These are phyloP conservation scores for Claviceps sp. DNA, from an alignment of 2,329 filamentous ascomycete species.

Conservation along the genomic window DNA sequence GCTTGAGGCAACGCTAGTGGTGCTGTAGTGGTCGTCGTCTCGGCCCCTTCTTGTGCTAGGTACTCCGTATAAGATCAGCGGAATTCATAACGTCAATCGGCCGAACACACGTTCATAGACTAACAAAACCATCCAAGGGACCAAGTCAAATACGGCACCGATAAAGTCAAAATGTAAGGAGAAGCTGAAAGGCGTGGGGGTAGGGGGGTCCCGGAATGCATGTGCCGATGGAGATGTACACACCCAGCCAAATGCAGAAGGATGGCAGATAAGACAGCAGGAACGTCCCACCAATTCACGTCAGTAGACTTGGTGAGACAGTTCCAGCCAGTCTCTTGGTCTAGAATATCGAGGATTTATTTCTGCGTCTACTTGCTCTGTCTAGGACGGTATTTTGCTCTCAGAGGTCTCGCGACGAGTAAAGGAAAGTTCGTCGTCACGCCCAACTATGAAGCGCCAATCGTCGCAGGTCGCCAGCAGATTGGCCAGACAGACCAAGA, in stretches of 20 bases:
- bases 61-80: neutral
- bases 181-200: neutral
- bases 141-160: too few relatives aligned
- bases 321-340: neutral
- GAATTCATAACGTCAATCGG: neutral
- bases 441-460: neutral
- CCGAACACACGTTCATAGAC: neutral
- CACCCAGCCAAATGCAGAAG: constrained; percentile 1
- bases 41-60: neutral
- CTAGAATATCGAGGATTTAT: neutral
- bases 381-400: neutral
- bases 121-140: neutral
- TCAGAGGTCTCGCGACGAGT: neutral
- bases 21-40: neutral
- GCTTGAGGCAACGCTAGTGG: neutral
- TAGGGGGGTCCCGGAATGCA: neutral
- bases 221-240: constrained; percentile 1
- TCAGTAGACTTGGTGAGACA: neutral
- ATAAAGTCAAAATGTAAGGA: neutral
- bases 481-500: neutral
- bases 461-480: neutral
- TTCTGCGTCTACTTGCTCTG: neutral
- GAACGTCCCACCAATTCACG: neutral
- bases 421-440: neutral
- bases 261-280: constrained; percentile 2